Percentiles rank a stretch among this genome's conserved stretches.
Conservation (phyloP, 129 eudicot genomes). For the Ambrosia trifida region DNA sequence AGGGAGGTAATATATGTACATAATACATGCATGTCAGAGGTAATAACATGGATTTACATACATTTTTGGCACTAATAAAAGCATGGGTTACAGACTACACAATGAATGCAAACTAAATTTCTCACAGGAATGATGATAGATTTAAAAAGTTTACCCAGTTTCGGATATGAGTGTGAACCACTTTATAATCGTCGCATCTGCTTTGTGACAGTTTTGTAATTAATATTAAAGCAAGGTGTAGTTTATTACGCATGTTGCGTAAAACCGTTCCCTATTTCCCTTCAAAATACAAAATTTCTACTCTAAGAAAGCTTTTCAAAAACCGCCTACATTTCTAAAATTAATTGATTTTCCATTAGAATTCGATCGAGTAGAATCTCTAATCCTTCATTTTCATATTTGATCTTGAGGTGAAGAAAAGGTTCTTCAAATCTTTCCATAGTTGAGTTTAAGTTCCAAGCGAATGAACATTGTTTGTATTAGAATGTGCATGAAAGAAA, state of each 20-base stretch:
- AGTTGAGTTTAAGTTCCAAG: neutral
- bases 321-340: neutral
- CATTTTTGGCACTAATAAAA: constrained; percentile 34
- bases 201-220: neutral
- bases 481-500: neutral
- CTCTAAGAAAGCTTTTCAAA: no score
- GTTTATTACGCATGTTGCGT: neutral
- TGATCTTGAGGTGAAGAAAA: neutral
- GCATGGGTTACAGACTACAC: constrained; percentile 28
- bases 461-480: neutral
- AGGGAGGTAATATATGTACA: constrained; percentile 23
- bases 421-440: neutral
- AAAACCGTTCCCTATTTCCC: neutral
- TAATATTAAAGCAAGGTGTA: neutral
- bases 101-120: constrained; percentile 3
- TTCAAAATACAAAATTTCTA: neutral
- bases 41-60: constrained; percentile 24
- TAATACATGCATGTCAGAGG: constrained; percentile 26
- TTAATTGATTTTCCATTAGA: neutral
- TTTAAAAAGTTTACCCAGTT: constrained; percentile 6
- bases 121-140: constrained; percentile 16
- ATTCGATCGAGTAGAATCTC: neutral
- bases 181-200: neutral
- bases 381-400: neutral
- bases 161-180: constrained; percentile 17